phyloP scores from a whole-genome alignment of 139 green algal species.

The Pseudopediastrum boryanum region DNA sequence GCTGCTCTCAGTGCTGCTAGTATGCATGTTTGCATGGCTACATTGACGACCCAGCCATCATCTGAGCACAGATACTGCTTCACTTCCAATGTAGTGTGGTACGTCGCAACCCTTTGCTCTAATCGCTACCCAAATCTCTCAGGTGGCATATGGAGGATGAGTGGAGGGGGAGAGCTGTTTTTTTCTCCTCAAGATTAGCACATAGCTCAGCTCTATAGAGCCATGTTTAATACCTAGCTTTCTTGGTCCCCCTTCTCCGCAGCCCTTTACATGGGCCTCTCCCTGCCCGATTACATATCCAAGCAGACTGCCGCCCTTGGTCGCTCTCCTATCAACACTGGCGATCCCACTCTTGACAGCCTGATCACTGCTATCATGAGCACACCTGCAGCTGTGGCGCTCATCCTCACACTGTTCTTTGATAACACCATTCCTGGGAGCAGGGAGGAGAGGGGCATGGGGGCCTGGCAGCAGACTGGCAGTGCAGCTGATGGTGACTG shows the following conservation, averaged over 20 bases:
- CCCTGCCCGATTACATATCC: background rate
- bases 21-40: too few relatives aligned
- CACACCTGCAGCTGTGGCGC: background rate
- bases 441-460: constrained; percentile 46
- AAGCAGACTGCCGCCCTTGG: background rate
- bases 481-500: constrained; percentile 12
- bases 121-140: too few relatives aligned
- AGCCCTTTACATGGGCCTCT: background rate
- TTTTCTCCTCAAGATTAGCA: too few relatives aligned
- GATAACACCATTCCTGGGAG: constrained; percentile 63
- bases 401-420: constrained; percentile 40
- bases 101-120: too few relatives aligned
- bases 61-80: too few relatives aligned
- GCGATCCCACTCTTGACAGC: constrained; percentile 44
- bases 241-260: background rate
- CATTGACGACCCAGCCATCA: too few relatives aligned
- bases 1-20: too few relatives aligned
- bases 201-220: too few relatives aligned
- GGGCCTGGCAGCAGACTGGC: constrained; percentile 18
- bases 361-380: constrained; percentile 1
- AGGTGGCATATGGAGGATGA: too few relatives aligned
- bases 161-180: too few relatives aligned
- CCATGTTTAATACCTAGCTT: background rate
- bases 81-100: too few relatives aligned
- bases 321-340: background rate